phyloP scores from a whole-genome alignment of 108 stramenopile genomes.

The Fistulifera pelliculosa region DNA sequence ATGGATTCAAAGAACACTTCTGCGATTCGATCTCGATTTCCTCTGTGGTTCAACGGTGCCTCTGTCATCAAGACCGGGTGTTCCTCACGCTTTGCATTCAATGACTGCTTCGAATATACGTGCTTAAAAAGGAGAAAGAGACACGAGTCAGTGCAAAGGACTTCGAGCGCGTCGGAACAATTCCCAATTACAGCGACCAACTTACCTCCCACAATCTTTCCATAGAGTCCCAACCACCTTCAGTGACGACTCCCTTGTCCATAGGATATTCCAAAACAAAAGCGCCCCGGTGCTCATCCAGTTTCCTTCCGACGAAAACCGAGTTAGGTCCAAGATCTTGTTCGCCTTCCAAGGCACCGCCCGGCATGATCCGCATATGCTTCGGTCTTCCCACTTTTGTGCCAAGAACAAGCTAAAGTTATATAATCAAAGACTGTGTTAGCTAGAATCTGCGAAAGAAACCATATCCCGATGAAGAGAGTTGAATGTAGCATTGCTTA shows the following conservation, averaged over 20 bases:
- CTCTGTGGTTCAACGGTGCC: constrained; percentile 86
- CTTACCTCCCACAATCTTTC: constrained; percentile 83
- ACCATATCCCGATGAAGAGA: background rate
- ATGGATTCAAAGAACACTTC: constrained; percentile 96
- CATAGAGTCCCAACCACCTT: constrained; percentile 93
- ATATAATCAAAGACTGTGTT: background rate
- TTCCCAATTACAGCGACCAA: background rate
- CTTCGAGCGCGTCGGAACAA: background rate
- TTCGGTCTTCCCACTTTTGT: constrained; percentile 90
- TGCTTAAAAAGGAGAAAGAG: constrained; percentile 26
- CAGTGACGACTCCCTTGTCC: constrained; percentile 79
- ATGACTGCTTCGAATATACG: constrained; percentile 75
- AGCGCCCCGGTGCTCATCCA: constrained; percentile 91
- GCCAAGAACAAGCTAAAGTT: constrained; percentile 64
- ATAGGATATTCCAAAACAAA: constrained; percentile 88
- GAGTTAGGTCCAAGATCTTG: constrained; percentile 56
- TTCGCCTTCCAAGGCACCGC: constrained; percentile 84
- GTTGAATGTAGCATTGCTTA: constrained; percentile 5
- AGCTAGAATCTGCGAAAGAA: background rate
- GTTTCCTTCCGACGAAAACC: constrained; percentile 86
- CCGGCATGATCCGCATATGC: constrained; percentile 93
- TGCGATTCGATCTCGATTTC: constrained; percentile 82
- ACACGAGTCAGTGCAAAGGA: background rate
- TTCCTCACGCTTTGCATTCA: constrained; percentile 82
- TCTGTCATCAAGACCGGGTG: constrained; percentile 96